Base-by-base conservation (phyloP, 2,329 filamentous ascomycete species). In the Epichloe glyceriae region DNA sequence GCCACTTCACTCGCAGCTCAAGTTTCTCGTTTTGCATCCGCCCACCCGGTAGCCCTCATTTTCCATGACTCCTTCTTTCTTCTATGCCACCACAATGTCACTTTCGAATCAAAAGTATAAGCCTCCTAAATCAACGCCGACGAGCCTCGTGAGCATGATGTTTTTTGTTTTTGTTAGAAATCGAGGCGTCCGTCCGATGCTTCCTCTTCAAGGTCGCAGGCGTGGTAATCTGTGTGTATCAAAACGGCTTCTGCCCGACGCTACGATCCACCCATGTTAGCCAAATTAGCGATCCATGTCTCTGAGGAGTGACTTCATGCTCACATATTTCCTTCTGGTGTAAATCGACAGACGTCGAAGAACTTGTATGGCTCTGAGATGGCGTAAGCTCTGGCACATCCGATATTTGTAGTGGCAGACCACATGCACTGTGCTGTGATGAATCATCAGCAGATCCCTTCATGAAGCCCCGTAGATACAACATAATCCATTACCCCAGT, bases 341-440 rank as follows among this genome's bases (percentile, higher is more conserved):
- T 52, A 46, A 67, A 66, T 11, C 65, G 65, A 40, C 66, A 68
- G 19, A 68, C 65, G 38, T 58, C 56, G 50, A 59, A 67, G 49
- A 61, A 56, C 50, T 63, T 65, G 58, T 61, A 66, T 4, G 63
- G 56, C n/a, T 62, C 56, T 10, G 58, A 60, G 45, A 62, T 57
- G 53, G 60, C 58, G 46, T 58, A 66, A 5, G 64, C 61, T 26
- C 58, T 60, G 14, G 62, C 64, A 43, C 65, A 68, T 26, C 65
- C 66, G 17, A 68, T 59, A 6, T 63, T 56, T 3, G 62, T 64
- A 3, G 63, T 60, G 6, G 52, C 52, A 8, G 62, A 62, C 66
- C 65, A 67, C 62, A 68, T 62, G 34, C 62, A 65, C 52, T 68
- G 66, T 26, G 66, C 66, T 68, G 40, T 14, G 34, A 40, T 33